Percentiles rank a stretch among this genome's conserved stretches.
Evolutionary conservation across 176 grass and related monocot genomes (phyloP).

Genomic region (Urochloa ruziziensis): DNA sequence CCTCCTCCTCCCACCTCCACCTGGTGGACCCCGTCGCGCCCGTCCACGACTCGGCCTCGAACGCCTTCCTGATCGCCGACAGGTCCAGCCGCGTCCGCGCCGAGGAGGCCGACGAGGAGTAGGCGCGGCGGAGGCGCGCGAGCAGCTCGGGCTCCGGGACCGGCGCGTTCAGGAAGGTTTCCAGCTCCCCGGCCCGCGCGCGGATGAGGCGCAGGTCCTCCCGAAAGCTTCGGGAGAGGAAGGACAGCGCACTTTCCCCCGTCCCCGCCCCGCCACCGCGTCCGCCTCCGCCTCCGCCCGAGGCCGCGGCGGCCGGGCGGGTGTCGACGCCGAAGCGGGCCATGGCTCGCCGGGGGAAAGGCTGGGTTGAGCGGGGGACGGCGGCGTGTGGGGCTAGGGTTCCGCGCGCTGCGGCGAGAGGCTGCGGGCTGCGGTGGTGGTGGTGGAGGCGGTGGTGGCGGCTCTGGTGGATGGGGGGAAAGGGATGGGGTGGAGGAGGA

Average conservation of each 20-base stretch:
- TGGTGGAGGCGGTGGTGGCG: background rate
- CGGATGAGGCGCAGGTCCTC: slow-evolving; percentile 89
- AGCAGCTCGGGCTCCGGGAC: slow-evolving; percentile 73
- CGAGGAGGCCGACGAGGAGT: slow-evolving; percentile 40
- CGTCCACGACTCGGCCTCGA: slow-evolving; percentile 59
- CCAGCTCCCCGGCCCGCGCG: slow-evolving; percentile 64
- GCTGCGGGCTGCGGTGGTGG: background rate
- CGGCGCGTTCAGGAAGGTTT: slow-evolving; percentile 71
- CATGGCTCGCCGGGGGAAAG: slow-evolving; percentile 31
- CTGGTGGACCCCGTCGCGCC: background rate
- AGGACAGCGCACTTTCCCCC: slow-evolving; percentile 74
- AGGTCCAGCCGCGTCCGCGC: slow-evolving; percentile 65
- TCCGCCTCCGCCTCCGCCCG: background rate
- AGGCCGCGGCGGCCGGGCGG: slow-evolving; percentile 19
- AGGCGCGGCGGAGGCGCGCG: slow-evolving; percentile 49
- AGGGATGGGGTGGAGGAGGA: background rate
- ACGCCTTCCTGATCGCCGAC: slow-evolving; percentile 65
- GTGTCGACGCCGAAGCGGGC: slow-evolving; percentile 71
- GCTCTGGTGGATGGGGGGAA: background rate
- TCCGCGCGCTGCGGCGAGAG: background rate
- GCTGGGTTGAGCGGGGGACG: background rate
- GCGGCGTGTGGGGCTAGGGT: background rate
- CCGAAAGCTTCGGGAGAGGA: slow-evolving; percentile 64
- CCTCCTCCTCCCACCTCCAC: slow-evolving; percentile 42
- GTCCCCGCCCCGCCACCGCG: background rate